Percentiles rank a stretch among this genome's conserved stretches.
Evolutionary conservation across 225 moss, liverwort and hornwort species (phyloP).

Genomic region (Physcomitrellopsis africana): DNA sequence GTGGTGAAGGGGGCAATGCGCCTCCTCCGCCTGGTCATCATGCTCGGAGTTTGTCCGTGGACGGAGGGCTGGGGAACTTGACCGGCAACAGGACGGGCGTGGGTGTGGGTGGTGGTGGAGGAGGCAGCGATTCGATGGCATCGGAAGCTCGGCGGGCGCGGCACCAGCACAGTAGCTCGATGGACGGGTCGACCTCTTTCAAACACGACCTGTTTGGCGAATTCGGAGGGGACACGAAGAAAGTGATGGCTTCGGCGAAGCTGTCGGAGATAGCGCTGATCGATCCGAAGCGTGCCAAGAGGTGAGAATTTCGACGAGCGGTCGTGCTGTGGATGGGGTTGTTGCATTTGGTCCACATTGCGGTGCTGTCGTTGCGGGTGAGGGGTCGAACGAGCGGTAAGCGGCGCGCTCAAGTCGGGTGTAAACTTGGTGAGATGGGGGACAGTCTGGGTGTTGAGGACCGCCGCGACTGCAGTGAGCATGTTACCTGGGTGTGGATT

Average conservation of each 20-base stretch:
- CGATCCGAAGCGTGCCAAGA: slow-evolving; percentile 66
- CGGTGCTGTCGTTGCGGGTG: neutral
- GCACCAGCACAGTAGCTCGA: slow-evolving; percentile 65
- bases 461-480: neutral
- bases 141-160: slow-evolving; percentile 50
- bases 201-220: slow-evolving; percentile 57
- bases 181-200: slow-evolving; percentile 59
- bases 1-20: slow-evolving; percentile 37
- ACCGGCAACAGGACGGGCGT: slow-evolving; percentile 36
- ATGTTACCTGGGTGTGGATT: neutral
- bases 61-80: slow-evolving; percentile 48
- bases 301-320: slow-evolving; percentile 27
- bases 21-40: slow-evolving; percentile 45
- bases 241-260: slow-evolving; percentile 59
- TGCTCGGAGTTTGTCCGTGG: slow-evolving; percentile 52
- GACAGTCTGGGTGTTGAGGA: neutral
- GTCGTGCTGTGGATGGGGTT: too few species aligned
- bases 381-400: neutral
- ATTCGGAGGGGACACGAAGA: slow-evolving; percentile 55
- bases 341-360: too few species aligned
- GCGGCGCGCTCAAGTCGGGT: neutral
- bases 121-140: slow-evolving; percentile 32
- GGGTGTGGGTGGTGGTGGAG: slow-evolving; percentile 23
- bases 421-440: neutral
- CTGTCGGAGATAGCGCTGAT: slow-evolving; percentile 62